phyloP scores from a whole-genome alignment of 495 filamentous ascomycete species.

The Haplographium delicatum region DNA sequence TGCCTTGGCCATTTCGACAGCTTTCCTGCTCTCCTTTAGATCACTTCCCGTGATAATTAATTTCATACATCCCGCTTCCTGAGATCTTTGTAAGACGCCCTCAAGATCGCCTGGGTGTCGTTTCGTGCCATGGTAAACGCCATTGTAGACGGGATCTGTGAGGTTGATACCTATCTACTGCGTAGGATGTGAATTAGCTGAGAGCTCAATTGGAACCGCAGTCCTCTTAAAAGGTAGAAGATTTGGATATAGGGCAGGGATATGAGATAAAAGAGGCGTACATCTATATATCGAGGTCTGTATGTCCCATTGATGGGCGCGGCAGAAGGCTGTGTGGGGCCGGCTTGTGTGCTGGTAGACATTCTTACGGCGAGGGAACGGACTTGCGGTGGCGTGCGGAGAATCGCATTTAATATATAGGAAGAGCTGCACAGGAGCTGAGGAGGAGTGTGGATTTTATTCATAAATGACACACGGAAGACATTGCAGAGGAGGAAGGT shows the following conservation, averaged over 20 bases:
- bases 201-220: not conserved
- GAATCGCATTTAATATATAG: not conserved
- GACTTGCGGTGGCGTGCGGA: not conserved
- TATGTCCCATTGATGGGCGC: not conserved
- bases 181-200: not conserved
- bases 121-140: conserved; percentile 76
- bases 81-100: conserved; percentile 69
- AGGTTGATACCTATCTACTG: conserved; percentile 84
- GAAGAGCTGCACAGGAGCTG: not conserved
- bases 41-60: conserved; percentile 94
- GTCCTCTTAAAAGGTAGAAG: not conserved
- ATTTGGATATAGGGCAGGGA: not conserved
- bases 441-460: not conserved
- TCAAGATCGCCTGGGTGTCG: conserved; percentile 74
- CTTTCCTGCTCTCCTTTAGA: conserved; percentile 68
- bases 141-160: conserved; percentile 78
- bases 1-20: conserved; percentile 64
- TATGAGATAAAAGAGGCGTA: not conserved
- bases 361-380: conserved; percentile 1
- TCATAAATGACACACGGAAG: not conserved
- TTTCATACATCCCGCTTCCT: conserved; percentile 72
- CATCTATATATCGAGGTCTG: conserved; percentile 18
- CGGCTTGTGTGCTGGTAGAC: not conserved
- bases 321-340: not conserved
- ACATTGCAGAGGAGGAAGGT: not conserved